Percentiles rank a stretch among this genome's conserved stretches.
Conservation (phyloP, 2,329 filamentous ascomycete species). For the Sporothrix pseudoabietina region DNA sequence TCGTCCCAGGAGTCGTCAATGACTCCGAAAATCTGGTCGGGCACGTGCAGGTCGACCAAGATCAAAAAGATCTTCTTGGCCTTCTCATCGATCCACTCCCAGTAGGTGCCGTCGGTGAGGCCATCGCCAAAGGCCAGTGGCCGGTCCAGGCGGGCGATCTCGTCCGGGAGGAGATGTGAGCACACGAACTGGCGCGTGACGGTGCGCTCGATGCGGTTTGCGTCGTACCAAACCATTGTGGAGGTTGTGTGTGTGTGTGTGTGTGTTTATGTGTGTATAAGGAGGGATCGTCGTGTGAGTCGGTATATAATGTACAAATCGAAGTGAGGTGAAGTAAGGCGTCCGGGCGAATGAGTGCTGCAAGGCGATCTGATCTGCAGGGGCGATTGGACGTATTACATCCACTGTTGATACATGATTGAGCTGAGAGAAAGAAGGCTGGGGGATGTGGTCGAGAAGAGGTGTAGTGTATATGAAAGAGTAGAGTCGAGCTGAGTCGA, state of each 20-base stretch:
- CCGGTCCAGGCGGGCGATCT: conserved; percentile 62
- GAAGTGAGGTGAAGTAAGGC: background rate
- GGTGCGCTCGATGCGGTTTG: conserved; percentile 67
- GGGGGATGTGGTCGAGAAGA: background rate
- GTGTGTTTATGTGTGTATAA: background rate
- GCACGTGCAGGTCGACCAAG: conserved; percentile 67
- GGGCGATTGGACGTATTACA: background rate
- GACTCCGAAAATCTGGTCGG: conserved; percentile 73
- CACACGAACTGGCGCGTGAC: conserved; percentile 69
- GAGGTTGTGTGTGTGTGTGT: background rate
- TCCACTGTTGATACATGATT: conserved; percentile 19
- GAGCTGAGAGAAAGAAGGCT: background rate
- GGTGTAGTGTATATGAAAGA: background rate
- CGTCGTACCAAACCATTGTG: conserved; percentile 64
- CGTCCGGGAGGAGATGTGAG: conserved; percentile 63
- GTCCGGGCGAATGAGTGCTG: background rate
- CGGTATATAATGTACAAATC: background rate
- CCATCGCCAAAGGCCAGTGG: conserved; percentile 69
- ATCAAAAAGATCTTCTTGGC: conserved; percentile 72
- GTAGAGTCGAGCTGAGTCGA: background rate
- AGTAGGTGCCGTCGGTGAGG: conserved; percentile 72
- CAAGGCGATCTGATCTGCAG: background rate
- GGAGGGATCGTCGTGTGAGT: background rate
- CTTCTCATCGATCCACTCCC: conserved; percentile 73
- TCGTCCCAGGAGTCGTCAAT: conserved; percentile 79